Evolutionary conservation across 306 rosid genomes (phyloP).

Genomic region (Oemleria cerasiformis): DNA sequence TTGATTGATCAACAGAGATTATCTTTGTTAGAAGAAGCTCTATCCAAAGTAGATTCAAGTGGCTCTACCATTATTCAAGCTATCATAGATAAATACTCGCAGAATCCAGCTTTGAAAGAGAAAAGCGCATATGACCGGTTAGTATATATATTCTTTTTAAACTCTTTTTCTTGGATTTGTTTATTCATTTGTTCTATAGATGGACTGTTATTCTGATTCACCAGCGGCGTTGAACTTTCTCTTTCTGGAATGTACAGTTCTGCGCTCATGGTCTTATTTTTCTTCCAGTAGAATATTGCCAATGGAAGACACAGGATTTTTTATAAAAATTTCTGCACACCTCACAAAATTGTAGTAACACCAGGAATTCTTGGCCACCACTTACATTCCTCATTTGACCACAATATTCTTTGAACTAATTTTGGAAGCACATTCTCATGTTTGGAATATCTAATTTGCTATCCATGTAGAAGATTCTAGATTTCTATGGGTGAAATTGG

Average conservation of each 20-base stretch:
- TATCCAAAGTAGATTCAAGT: conserved; percentile 52
- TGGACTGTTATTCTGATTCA: background rate
- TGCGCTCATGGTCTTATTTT: background rate
- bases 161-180: background rate
- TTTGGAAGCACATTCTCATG: background rate
- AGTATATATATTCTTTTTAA: too few relatives aligned
- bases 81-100: conserved; percentile 52
- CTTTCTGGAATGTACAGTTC: background rate
- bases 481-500: background rate
- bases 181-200: background rate
- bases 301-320: background rate
- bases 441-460: background rate
- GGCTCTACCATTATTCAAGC: conserved; percentile 48
- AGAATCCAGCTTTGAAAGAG: conserved; percentile 51
- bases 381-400: background rate
- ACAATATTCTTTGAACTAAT: background rate
- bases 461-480: background rate
- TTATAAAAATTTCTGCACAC: too few relatives aligned
- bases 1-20: conserved; percentile 50
- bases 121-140: conserved; percentile 65
- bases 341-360: too few relatives aligned
- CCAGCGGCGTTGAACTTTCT: background rate
- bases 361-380: background rate
- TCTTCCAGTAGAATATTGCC: background rate
- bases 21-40: conserved; percentile 65